These are phyloP conservation scores for Pisolithus orientalis DNA, from an alignment of 768 basidiomycete genomes.

Conservation along the genomic window DNA sequence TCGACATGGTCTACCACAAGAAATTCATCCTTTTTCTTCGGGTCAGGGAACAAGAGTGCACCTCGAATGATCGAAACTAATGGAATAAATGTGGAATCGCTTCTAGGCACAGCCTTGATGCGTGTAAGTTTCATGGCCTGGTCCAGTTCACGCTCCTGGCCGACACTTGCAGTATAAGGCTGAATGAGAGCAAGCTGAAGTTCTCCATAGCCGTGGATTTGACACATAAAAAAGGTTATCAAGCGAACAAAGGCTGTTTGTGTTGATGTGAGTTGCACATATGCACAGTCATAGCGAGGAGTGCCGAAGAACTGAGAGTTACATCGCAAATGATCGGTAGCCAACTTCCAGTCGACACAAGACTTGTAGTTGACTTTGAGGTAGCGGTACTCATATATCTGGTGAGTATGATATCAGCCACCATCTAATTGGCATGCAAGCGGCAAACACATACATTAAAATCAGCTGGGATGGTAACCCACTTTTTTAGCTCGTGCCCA, in stretches of 20 bases:
- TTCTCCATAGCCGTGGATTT: conserved; percentile 3
- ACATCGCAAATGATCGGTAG: conserved; percentile 23
- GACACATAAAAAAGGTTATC: conserved; percentile 14
- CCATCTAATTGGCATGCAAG: background rate
- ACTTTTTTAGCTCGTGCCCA: background rate
- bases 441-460: background rate
- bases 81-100: conserved; percentile 17
- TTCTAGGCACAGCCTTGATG: conserved; percentile 3
- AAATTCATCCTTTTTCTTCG: conserved; percentile 11
- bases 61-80: conserved; percentile 25
- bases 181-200: conserved; percentile 13
- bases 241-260: conserved; percentile 15
- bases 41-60: conserved; percentile 17
- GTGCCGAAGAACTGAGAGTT: conserved; percentile 24
- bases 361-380: conserved; percentile 24
- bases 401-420: too few species aligned
- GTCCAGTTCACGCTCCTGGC: conserved; percentile 15
- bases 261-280: conserved; percentile 12
- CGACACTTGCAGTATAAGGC: conserved; percentile 6
- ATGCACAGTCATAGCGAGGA: conserved; percentile 24
- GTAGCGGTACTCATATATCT: conserved; percentile 24
- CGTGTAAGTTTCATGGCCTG: conserved; percentile 15
- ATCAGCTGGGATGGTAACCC: background rate
- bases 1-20: conserved; percentile 26
- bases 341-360: conserved; percentile 20